Conservation (phyloP, 768 basidiomycete genomes). For the Tylopilus vinaceipallidus region DNA sequence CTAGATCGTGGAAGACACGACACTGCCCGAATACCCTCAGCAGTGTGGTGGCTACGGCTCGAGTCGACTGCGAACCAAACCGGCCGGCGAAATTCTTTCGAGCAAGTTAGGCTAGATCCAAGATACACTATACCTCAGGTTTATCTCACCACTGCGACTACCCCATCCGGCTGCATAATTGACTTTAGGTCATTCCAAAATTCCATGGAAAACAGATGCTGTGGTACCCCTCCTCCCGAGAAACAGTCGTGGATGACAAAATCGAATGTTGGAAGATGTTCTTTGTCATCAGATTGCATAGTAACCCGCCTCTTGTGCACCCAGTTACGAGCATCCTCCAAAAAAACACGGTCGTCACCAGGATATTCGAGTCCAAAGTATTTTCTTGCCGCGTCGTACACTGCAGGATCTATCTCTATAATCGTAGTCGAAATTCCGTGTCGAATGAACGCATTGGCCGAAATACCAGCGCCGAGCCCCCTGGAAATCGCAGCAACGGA, state of each 20-base stretch:
- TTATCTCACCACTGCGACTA: constrained; percentile 73
- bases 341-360: constrained; percentile 54
- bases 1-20: constrained; percentile 76
- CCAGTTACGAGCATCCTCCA: constrained; percentile 78
- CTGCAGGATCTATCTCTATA: constrained; percentile 91
- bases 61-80: constrained; percentile 57
- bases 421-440: constrained; percentile 75
- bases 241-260: constrained; percentile 90
- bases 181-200: constrained; percentile 76
- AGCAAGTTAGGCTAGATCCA: constrained; percentile 1
- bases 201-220: constrained; percentile 78
- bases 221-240: constrained; percentile 89
- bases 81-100: constrained; percentile 82
- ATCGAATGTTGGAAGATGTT: constrained; percentile 45
- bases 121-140: background rate
- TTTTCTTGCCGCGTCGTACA: constrained; percentile 75
- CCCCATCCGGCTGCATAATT: constrained; percentile 65
- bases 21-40: constrained; percentile 72
- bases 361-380: constrained; percentile 81
- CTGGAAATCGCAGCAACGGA: constrained; percentile 37
- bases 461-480: constrained; percentile 85
- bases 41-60: constrained; percentile 69
- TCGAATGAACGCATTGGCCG: constrained; percentile 68
- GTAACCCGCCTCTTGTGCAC: constrained; percentile 41
- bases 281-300: constrained; percentile 22